phyloP scores from a whole-genome alignment of 805 yeast species.

The Metschnikowia hibisci region DNA sequence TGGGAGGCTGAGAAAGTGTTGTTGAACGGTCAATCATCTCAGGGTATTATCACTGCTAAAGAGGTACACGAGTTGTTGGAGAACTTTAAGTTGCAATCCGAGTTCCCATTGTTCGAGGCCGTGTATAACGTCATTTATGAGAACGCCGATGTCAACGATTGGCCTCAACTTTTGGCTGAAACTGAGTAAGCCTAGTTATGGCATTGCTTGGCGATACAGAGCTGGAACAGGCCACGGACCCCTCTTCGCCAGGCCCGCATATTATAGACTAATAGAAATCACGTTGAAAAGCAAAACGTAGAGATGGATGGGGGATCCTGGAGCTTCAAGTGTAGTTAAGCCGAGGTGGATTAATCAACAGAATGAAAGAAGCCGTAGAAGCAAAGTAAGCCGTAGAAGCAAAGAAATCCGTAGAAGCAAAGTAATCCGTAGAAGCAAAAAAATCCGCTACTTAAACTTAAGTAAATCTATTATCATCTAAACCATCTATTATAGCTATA shows the following conservation, averaged over 20 bases:
- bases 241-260: constrained; percentile 4
- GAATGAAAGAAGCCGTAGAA: too few species aligned
- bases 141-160: constrained; percentile 37
- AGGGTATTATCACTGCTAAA: constrained; percentile 44
- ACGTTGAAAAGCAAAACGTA: too few species aligned
- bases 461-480: too few species aligned
- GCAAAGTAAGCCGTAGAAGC: too few species aligned
- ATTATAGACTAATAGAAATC: constrained; percentile 5
- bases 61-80: constrained; percentile 45
- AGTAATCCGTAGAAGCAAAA: too few species aligned
- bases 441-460: too few species aligned
- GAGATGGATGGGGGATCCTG: too few species aligned
- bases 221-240: constrained; percentile 5
- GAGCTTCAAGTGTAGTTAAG: too few species aligned
- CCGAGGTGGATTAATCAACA: too few species aligned
- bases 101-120: constrained; percentile 45
- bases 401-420: too few species aligned
- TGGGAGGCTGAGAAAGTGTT: constrained; percentile 41
- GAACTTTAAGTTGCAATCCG: constrained; percentile 29
- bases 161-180: constrained; percentile 38
- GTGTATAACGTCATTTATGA: constrained; percentile 43
- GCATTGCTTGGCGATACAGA: constrained; percentile 1
- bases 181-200: constrained; percentile 6
- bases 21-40: constrained; percentile 45
- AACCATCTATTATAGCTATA: too few species aligned